Evolutionary conservation across 768 basidiomycete genomes (phyloP).

Genomic region (Neoboletus magnificus): DNA sequence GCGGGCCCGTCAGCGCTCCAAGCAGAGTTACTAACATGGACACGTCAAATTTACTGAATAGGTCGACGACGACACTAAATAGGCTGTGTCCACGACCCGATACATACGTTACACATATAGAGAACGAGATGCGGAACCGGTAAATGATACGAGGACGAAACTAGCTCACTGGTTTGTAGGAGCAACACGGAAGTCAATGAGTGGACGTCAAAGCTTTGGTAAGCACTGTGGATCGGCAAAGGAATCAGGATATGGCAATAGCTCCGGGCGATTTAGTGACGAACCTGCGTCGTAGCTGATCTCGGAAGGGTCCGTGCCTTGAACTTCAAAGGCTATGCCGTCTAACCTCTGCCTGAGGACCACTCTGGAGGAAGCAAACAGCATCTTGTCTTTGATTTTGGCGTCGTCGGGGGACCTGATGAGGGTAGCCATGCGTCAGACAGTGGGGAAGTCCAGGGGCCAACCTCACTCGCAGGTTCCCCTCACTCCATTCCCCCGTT

Average conservation of each 20-base stretch:
- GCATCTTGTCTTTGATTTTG: constrained; percentile 90
- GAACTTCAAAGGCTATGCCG: constrained; percentile 79
- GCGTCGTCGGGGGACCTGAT: constrained; percentile 82
- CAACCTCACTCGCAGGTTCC: background rate
- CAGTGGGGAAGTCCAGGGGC: background rate
- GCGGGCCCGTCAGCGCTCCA: background rate
- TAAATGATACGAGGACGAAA: background rate
- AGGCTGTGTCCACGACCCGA: background rate
- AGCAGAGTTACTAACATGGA: background rate
- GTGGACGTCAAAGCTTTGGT: constrained; percentile 16
- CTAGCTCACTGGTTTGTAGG: background rate
- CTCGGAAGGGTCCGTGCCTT: constrained; percentile 78
- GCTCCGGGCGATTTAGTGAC: constrained; percentile 20
- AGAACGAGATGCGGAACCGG: background rate
- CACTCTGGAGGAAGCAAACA: constrained; percentile 85
- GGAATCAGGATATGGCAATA: background rate
- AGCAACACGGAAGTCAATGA: constrained; percentile 9
- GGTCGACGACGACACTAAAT: background rate
- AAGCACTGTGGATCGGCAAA: constrained; percentile 12
- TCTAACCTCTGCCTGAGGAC: constrained; percentile 68
- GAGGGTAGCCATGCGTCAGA: background rate
- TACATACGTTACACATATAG: background rate
- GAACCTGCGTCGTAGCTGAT: constrained; percentile 67
- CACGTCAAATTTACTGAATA: background rate
- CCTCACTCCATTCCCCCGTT: background rate